phyloP scores from a whole-genome alignment of 2,329 filamentous ascomycete species.

The Stromatinia cepivora region DNA sequence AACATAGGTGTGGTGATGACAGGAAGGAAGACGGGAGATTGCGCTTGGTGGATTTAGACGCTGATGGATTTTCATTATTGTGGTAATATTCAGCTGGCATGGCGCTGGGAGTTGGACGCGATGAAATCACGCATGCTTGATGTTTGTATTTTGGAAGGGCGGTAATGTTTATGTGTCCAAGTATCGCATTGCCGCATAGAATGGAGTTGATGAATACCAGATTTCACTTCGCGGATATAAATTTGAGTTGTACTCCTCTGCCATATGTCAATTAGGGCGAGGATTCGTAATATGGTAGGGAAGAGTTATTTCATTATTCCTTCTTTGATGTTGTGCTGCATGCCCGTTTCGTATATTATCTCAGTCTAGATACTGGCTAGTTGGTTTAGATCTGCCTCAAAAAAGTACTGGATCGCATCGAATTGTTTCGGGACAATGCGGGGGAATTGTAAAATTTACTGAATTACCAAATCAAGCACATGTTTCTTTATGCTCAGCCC shows the following conservation, averaged over 20 bases:
- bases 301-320: not conserved
- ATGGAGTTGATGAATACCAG: conserved; percentile 14
- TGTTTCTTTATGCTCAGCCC: not conserved
- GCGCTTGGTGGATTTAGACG: not conserved
- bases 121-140: not conserved
- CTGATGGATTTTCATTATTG: not conserved
- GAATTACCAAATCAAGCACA: not conserved
- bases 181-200: not conserved
- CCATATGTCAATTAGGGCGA: not conserved
- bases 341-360: not conserved
- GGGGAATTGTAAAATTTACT: not conserved
- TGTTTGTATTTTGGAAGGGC: not conserved
- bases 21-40: conserved; percentile 3
- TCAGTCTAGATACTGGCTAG: not conserved
- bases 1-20: conserved; percentile 1
- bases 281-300: not conserved
- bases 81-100: not conserved
- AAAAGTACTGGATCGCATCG: not conserved
- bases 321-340: not conserved
- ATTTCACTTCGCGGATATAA: not conserved
- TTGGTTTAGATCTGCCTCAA: not conserved
- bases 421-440: not conserved
- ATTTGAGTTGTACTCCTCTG: conserved; percentile 2
- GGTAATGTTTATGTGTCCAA: conserved; percentile 10
- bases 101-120: conserved; percentile 16